phyloP scores from a whole-genome alignment of 345 rosid genomes.

The Erodium maritimum region DNA sequence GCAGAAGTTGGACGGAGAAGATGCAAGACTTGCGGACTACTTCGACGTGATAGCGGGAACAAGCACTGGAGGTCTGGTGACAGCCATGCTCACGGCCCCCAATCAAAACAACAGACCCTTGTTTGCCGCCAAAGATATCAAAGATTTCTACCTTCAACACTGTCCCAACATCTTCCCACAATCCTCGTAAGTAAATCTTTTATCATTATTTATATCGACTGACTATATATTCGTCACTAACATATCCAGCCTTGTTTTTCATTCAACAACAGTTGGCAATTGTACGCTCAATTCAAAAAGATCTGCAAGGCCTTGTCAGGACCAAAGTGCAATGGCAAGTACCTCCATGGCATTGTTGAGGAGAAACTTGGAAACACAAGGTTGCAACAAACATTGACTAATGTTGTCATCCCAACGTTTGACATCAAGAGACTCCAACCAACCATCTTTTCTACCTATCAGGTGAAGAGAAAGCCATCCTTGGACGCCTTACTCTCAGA shows the following conservation, averaged over 20 bases:
- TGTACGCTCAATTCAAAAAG: constrained; percentile 6
- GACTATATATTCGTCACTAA: too few species aligned
- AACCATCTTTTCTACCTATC: constrained; percentile 18
- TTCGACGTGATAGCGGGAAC: constrained; percentile 29
- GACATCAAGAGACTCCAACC: constrained; percentile 27
- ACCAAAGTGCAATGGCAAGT: constrained; percentile 25
- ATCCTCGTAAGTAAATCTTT: background rate
- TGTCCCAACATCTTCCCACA: constrained; percentile 24
- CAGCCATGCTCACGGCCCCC: constrained; percentile 24
- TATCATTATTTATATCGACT: too few species aligned
- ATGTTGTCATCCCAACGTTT: constrained; percentile 25
- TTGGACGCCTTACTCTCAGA: constrained; percentile 16
- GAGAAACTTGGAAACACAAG: constrained; percentile 16
- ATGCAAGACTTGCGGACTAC: constrained; percentile 28
- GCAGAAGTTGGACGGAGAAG: constrained; percentile 28
- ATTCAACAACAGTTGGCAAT: constrained; percentile 4
- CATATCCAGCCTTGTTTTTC: background rate
- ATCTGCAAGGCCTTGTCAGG: constrained; percentile 12
- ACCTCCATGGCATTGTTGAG: constrained; percentile 14
- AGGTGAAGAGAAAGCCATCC: constrained; percentile 8
- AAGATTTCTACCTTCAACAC: constrained; percentile 11
- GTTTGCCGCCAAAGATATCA: constrained; percentile 27
- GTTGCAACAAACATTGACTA: constrained; percentile 20
- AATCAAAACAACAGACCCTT: constrained; percentile 21
- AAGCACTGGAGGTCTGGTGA: constrained; percentile 30